These are phyloP conservation scores for Omphalea diandra DNA, from an alignment of 441 rosid species.

Conservation along the genomic window DNA sequence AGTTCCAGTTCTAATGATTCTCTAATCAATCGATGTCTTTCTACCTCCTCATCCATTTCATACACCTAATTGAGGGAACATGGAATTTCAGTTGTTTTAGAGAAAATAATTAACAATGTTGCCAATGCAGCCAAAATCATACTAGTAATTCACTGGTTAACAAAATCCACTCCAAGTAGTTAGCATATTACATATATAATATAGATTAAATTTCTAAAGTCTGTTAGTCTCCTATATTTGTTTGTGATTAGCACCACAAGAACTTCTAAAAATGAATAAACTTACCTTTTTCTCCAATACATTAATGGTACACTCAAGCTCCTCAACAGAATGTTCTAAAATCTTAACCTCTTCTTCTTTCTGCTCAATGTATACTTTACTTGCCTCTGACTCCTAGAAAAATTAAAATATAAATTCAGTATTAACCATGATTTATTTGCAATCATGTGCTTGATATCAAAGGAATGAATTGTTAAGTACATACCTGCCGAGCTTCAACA, in stretches of 20 bases:
- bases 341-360: constrained; percentile 94
- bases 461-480: constrained; percentile 22
- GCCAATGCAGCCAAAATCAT: constrained; percentile 11
- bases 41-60: constrained; percentile 91
- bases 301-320: constrained; percentile 85
- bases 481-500: constrained; percentile 82
- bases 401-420: constrained; percentile 13
- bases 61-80: constrained; percentile 50
- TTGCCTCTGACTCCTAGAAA: constrained; percentile 73
- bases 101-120: background rate
- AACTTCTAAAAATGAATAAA: constrained; percentile 8
- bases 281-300: constrained; percentile 86
- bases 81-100: constrained; percentile 18
- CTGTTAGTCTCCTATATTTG: background rate
- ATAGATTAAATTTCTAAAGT: background rate
- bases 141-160: constrained; percentile 5
- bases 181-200: background rate
- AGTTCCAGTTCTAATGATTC: constrained; percentile 80
- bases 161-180: constrained; percentile 10
- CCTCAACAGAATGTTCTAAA: constrained; percentile 84
- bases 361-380: constrained; percentile 74
- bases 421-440: background rate
- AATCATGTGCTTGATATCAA: constrained; percentile 5
- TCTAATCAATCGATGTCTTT: constrained; percentile 66
- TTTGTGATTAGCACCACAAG: background rate